These are phyloP conservation scores for Hymenoscyphus infarciens DNA, from an alignment of 2,329 filamentous ascomycete genomes.

Conservation along the genomic window DNA sequence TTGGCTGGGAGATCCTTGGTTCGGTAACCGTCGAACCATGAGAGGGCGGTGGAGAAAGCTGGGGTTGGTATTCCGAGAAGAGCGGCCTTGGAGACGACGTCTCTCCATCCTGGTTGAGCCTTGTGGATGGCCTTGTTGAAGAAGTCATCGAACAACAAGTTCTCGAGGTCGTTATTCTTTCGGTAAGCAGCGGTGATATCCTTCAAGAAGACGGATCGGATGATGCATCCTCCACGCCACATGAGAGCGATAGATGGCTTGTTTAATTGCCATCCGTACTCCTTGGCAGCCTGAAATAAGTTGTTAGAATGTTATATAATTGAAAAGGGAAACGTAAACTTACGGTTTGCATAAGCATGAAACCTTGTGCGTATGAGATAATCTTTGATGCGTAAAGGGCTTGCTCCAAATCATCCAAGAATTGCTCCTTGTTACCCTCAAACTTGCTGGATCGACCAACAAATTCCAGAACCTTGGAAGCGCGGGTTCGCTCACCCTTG, in stretches of 20 bases:
- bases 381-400: slow-evolving; percentile 99
- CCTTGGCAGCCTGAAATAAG: slow-evolving; percentile 72
- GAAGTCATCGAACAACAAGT: slow-evolving; percentile 98
- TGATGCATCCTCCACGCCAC: slow-evolving; percentile 99
- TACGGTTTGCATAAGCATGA: slow-evolving; percentile 99
- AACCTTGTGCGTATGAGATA: slow-evolving; percentile 98
- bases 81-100: slow-evolving; percentile 86
- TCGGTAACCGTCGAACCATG: slow-evolving; percentile 98
- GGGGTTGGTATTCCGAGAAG: slow-evolving; percentile 94
- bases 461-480: slow-evolving; percentile 71
- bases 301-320: slow-evolving; percentile 24
- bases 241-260: slow-evolving; percentile 99
- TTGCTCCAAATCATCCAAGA: slow-evolving; percentile 97
- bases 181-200: slow-evolving; percentile 98
- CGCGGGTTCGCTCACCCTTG: slow-evolving; percentile 87
- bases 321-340: slow-evolving; percentile 35
- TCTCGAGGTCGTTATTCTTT: slow-evolving; percentile 89
- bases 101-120: slow-evolving; percentile 88
- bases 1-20: slow-evolving; percentile 97
- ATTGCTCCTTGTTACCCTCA: slow-evolving; percentile 84
- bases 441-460: slow-evolving; percentile 75
- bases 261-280: slow-evolving; percentile 98
- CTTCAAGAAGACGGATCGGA: slow-evolving; percentile 99
- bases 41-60: slow-evolving; percentile 93
- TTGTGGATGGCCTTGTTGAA: slow-evolving; percentile 99